Evolutionary conservation across 2,329 filamentous ascomycete genomes (phyloP).

Genomic region (Aureobasidium namibiae): DNA sequence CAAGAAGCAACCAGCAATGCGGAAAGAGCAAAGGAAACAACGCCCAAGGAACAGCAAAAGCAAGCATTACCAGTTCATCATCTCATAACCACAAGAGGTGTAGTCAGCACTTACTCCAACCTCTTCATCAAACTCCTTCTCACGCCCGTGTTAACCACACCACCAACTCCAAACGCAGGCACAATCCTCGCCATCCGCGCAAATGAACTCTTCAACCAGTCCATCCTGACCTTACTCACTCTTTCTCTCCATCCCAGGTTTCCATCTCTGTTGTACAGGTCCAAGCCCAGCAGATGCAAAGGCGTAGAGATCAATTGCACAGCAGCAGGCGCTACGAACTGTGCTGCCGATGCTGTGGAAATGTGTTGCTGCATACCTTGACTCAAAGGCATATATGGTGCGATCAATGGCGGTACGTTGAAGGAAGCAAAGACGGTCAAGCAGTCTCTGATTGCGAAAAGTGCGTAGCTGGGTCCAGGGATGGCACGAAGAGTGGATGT

Average conservation of each 20-base stretch:
- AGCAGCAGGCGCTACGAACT: slow-evolving; percentile 71
- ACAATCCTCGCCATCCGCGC: slow-evolving; percentile 79
- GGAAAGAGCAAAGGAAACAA: neutral
- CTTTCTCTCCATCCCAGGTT: slow-evolving; percentile 49
- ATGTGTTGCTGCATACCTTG: slow-evolving; percentile 46
- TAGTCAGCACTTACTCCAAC: no score
- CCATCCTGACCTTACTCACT: slow-evolving; percentile 57
- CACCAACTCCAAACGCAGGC: slow-evolving; percentile 81
- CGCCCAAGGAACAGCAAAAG: neutral
- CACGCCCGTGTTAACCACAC: slow-evolving; percentile 72
- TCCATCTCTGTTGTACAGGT: slow-evolving; percentile 68
- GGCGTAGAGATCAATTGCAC: slow-evolving; percentile 77
- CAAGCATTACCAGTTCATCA: neutral
- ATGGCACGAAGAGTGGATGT: slow-evolving; percentile 45
- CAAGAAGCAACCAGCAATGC: neutral
- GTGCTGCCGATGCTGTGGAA: slow-evolving; percentile 47
- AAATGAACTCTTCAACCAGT: slow-evolving; percentile 65
- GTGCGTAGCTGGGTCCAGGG: slow-evolving; percentile 60
- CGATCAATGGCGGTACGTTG: slow-evolving; percentile 75
- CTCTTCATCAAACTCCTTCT: slow-evolving; percentile 58
- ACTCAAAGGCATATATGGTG: slow-evolving; percentile 50
- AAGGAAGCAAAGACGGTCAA: slow-evolving; percentile 88
- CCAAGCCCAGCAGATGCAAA: slow-evolving; percentile 74
- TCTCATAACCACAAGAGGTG: no score
- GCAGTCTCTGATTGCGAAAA: slow-evolving; percentile 78